A percentile compares a stretch with the other conserved stretches of the same genome.
These are phyloP conservation scores for Colletotrichum tamarilloi DNA, from an alignment of 2,329 filamentous ascomycete species.

Conservation along the genomic window DNA sequence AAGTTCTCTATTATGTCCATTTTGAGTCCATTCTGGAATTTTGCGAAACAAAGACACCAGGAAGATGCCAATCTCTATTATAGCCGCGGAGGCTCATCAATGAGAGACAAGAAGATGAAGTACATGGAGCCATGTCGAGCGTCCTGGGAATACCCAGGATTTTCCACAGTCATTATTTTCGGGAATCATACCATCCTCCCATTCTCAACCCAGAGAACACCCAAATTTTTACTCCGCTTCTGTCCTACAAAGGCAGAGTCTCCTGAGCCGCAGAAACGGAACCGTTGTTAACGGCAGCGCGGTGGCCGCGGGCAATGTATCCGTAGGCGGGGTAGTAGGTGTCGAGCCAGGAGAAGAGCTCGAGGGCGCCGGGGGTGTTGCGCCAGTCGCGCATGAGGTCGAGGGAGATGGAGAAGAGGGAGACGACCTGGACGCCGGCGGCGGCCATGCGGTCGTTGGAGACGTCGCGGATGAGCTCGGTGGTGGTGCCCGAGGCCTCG, in stretches of 20 bases:
- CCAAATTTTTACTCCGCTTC: too few species aligned
- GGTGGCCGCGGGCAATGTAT: constrained; percentile 70
- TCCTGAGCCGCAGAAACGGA: constrained; percentile 67
- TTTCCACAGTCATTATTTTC: not conserved
- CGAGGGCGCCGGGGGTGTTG: constrained; percentile 59
- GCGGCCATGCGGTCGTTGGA: constrained; percentile 74
- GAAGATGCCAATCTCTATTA: not conserved
- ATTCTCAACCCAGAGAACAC: not conserved
- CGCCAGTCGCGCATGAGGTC: constrained; percentile 81
- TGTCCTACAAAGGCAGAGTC: too few species aligned
- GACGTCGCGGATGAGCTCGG: constrained; percentile 68
- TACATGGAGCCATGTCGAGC: not conserved
- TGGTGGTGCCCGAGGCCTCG: constrained; percentile 77
- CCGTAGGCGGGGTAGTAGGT: constrained; percentile 74
- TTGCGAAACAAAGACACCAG: constrained; percentile 3
- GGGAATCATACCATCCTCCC: constrained; percentile 24
- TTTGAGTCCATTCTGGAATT: not conserved
- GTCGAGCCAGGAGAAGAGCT: constrained; percentile 73
- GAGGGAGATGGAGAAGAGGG: constrained; percentile 71
- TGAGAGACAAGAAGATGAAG: constrained; percentile 22
- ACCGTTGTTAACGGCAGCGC: constrained; percentile 69
- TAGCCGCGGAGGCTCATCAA: constrained; percentile 12
- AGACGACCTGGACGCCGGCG: constrained; percentile 74
- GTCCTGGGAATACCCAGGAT: not conserved
- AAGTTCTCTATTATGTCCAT: constrained; percentile 4